These are phyloP conservation scores for Cercospora beticola DNA, from an alignment of 2,329 filamentous ascomycete species.

Conservation along the genomic window DNA sequence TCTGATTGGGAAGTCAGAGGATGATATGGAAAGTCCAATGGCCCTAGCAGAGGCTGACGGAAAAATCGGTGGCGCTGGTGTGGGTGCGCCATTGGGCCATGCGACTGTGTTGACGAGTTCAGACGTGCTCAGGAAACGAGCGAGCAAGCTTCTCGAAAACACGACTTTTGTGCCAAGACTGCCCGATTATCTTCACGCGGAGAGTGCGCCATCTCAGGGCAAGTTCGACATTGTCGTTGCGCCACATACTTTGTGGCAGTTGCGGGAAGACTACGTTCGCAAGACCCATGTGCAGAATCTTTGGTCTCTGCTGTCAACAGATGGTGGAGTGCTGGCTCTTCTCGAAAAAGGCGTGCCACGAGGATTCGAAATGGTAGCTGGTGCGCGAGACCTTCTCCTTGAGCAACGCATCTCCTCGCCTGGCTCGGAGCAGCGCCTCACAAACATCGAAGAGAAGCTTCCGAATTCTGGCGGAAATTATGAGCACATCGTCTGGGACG, in stretches of 20 bases:
- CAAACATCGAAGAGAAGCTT: constrained; percentile 33
- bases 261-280: constrained; percentile 73
- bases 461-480: constrained; percentile 28
- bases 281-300: constrained; percentile 81
- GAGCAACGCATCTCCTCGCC: constrained; percentile 71
- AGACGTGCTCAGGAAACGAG: constrained; percentile 69
- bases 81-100: constrained; percentile 61
- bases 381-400: constrained; percentile 75
- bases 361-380: constrained; percentile 89
- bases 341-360: constrained; percentile 88
- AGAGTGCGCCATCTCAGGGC: constrained; percentile 48
- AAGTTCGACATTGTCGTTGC: constrained; percentile 90
- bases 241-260: constrained; percentile 74
- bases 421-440: constrained; percentile 24
- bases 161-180: constrained; percentile 89
- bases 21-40: constrained; percentile 22
- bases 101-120: constrained; percentile 79
- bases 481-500: constrained; percentile 23
- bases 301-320: constrained; percentile 79
- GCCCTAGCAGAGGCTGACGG: constrained; percentile 36
- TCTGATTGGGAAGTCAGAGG: constrained; percentile 46
- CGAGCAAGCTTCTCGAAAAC: constrained; percentile 76
- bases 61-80: constrained; percentile 41
- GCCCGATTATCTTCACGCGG: constrained; percentile 74
- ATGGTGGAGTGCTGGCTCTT: constrained; percentile 82